These are phyloP conservation scores for Kazachstania psychrophila DNA, from an alignment of 805 yeast species.

Conservation along the genomic window DNA sequence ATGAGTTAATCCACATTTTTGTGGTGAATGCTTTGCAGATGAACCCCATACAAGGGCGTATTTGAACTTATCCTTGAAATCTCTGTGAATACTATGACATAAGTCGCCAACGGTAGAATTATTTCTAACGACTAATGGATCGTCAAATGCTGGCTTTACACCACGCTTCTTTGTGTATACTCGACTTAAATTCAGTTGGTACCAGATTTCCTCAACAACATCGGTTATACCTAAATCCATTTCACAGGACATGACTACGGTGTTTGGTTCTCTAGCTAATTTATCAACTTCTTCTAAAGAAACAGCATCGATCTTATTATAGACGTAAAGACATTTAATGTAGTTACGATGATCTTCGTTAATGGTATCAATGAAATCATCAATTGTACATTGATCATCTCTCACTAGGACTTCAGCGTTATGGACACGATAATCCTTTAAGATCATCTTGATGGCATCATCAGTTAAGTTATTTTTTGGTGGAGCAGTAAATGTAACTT, in stretches of 20 bases:
- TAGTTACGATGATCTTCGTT: slow-evolving; percentile 83
- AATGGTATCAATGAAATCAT: slow-evolving; percentile 85
- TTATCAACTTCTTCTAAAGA: slow-evolving; percentile 90
- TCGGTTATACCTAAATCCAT: slow-evolving; percentile 79
- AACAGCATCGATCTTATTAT: slow-evolving; percentile 92
- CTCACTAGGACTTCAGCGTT: slow-evolving; percentile 88
- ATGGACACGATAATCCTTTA: slow-evolving; percentile 82
- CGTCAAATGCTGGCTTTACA: slow-evolving; percentile 65
- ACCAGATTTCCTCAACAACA: slow-evolving; percentile 89
- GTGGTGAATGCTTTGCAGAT: slow-evolving; percentile 91
- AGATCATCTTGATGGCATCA: slow-evolving; percentile 61
- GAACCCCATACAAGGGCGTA: slow-evolving; percentile 97
- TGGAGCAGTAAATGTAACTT: slow-evolving; percentile 70
- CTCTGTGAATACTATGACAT: slow-evolving; percentile 87
- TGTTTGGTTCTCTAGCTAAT: slow-evolving; percentile 84
- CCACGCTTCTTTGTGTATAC: slow-evolving; percentile 87
- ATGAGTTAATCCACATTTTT: slow-evolving; percentile 86
- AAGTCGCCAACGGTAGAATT: slow-evolving; percentile 74
- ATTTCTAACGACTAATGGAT: slow-evolving; percentile 84
- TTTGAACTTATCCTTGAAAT: slow-evolving; percentile 83
- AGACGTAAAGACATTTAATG: slow-evolving; percentile 85
- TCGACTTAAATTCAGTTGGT: slow-evolving; percentile 67
- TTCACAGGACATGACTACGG: slow-evolving; percentile 90
- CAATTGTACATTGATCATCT: slow-evolving; percentile 83
- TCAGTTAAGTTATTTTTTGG: slow-evolving; percentile 69